Base-by-base conservation (phyloP, 1,284 basidiomycete species). In the Exobasidium cylindrosporum region DNA sequence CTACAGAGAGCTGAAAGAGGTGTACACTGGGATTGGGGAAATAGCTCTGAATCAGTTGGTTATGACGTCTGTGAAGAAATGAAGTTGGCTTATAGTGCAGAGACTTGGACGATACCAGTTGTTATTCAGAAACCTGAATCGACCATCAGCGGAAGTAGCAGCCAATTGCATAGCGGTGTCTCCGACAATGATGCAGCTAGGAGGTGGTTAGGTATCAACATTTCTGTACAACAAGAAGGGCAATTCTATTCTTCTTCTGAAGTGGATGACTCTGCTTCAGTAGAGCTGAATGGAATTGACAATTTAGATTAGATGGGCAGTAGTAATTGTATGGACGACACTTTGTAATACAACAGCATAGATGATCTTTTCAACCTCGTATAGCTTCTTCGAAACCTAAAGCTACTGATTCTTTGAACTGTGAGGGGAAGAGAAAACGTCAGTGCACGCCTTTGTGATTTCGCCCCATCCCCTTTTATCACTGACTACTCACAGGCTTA, bases 401-500 rank as follows among this genome's bases (percentile, higher is more conserved):
- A 10, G 35, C 35, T 10, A 40, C 35, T 10, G 35, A 40, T 17
- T 40, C 35, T 17, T 40, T 40, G 17, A 40, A 40, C 35, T 40
- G 35, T 7, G 7, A 17, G 35, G 7, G 10, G 35, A 17, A 40
- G 35, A 40, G 35, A 17, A 40, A 40, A n/a, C n/a, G n/a, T n/a
- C n/a, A n/a, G n/a, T n/a, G n/a, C n/a, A n/a, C n/a, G 30, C 28
- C 43, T 21, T 21, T 54, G 3, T 28, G n/a, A n/a, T n/a, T n/a
- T n/a, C n/a, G n/a, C n/a, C n/a, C n/a, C n/a, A n/a, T n/a, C n/a
- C 24, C 61, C 61, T 49, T 62, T 57, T 26, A 32, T 30, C 1
- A 62, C 57, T 26, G 61, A 62, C 28, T 43, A 31, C 49, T 63
- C 17, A 63, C 44, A 40, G 63, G 63, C 26, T 35, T 59, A 10